Base-by-base conservation (phyloP, 495 filamentous ascomycete genomes). In the Aspergillus egyptiacus region DNA sequence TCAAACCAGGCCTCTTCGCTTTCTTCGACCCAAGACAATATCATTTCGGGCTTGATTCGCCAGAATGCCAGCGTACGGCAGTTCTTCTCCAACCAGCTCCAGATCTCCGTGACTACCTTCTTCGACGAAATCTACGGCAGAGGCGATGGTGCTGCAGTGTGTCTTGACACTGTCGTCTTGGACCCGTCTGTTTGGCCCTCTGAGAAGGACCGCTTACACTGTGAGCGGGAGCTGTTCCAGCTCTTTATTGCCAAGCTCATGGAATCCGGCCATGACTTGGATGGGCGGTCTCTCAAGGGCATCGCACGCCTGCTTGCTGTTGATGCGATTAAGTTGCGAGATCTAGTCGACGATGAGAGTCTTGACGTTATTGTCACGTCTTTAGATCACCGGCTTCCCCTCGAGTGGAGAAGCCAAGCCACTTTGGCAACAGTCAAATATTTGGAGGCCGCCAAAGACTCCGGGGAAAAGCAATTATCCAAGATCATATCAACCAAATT, bases 361-460 rank as follows among this genome's bases (percentile, higher is more conserved):
- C 78, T 95, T 49, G 87, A 91, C 57, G 86, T 87, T 34, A 80
- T 96, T 40, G 67, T 95, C 8, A 73, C 79, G 24, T 86, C 81
- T 41, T 72, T 94, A 30, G 89, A 96, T 58, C 79, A 86, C 69
- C 79, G 89, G 14, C 74, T 88, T 46, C 70, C 85, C 4, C 69
- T 76, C 1, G 71, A 77, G 25, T 72, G 91, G 37, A 75, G 87
- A 17, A 83, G 77, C 52, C 86, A 90, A 59, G 89, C 87, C 5
- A 83, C 83, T 4, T 56, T 95, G 38, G 83, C 84, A 27, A 83
- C 79, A 0, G 83, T 87, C 1, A 88, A 89, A 46, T 89, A 91
- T 55, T 75, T 95, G 19, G 85, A 89, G 52, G 81, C 78, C 3
- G 77, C 87, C n/a, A 77, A 77, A 22, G 78, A 88, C 0, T 68